A percentile compares a stretch with the other conserved stretches of the same genome.
Evolutionary conservation across 805 yeast species (phyloP).

Genomic region (Teunomyces stri): DNA sequence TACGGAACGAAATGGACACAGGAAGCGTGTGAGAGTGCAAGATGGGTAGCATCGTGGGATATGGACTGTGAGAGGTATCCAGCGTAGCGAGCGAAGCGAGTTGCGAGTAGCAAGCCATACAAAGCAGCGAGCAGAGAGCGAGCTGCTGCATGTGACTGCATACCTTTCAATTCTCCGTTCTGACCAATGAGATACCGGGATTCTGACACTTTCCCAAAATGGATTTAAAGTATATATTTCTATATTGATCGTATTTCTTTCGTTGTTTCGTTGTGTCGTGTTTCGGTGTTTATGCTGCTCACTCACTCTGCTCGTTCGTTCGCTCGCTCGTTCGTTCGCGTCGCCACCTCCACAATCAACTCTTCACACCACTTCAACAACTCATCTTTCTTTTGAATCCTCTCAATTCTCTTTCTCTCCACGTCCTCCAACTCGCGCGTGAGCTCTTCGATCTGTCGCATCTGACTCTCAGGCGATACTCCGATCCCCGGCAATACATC

Average conservation of each 20-base stretch:
- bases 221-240: background rate
- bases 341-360: constrained; percentile 58
- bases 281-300: no score
- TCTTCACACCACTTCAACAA: constrained; percentile 61
- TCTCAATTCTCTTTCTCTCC: constrained; percentile 56
- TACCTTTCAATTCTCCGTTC: no score
- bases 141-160: no score
- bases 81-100: background rate
- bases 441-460: constrained; percentile 58
- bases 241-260: no score
- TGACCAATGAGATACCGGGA: no score
- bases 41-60: constrained; percentile 43
- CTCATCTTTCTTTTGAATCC: constrained; percentile 62
- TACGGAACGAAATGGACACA: constrained; percentile 48
- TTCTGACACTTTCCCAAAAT: no score
- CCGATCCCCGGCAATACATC: constrained; percentile 93
- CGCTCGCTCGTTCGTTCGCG: background rate
- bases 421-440: constrained; percentile 59
- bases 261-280: no score
- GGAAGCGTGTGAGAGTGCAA: constrained; percentile 36
- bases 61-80: constrained; percentile 35
- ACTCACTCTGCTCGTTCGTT: background rate
- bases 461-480: constrained; percentile 71
- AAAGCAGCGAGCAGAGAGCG: no score
- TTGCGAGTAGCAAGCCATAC: no score